Evolutionary conservation across 2,329 filamentous ascomycete species (phyloP).

Genomic region (Microascus cirrosus): DNA sequence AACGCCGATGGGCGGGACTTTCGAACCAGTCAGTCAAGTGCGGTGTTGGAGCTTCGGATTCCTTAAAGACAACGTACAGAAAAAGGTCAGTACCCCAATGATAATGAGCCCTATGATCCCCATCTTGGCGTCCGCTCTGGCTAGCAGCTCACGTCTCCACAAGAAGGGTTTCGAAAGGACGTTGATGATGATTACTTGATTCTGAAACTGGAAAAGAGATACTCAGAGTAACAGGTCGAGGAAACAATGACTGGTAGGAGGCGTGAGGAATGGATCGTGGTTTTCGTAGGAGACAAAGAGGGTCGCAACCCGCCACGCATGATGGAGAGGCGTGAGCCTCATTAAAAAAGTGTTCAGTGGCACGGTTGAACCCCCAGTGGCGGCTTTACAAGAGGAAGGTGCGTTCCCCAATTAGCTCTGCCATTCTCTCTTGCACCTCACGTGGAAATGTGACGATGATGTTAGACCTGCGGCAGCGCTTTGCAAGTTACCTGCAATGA

Average conservation of each 20-base stretch:
- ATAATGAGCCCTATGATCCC: slow-evolving; percentile 35
- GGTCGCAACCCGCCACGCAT: not conserved
- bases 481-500: not conserved
- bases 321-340: not conserved
- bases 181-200: not conserved
- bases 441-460: not conserved
- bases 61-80: slow-evolving; percentile 27
- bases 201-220: not conserved
- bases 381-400: not conserved
- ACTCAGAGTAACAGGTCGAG: not conserved
- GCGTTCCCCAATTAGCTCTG: not conserved
- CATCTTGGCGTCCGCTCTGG: slow-evolving; percentile 25
- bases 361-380: not conserved
- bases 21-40: slow-evolving; percentile 7
- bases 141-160: not conserved
- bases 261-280: not conserved
- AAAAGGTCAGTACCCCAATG: slow-evolving; percentile 38
- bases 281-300: not conserved
- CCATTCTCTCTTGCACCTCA: not conserved
- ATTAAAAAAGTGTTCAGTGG: not conserved
- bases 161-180: not conserved
- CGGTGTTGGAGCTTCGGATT: not conserved
- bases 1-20: slow-evolving; percentile 57
- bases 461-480: not conserved
- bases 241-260: not conserved